Conservation (phyloP, 2,329 filamentous ascomycete genomes). For the Microdochium bolleyi region DNA sequence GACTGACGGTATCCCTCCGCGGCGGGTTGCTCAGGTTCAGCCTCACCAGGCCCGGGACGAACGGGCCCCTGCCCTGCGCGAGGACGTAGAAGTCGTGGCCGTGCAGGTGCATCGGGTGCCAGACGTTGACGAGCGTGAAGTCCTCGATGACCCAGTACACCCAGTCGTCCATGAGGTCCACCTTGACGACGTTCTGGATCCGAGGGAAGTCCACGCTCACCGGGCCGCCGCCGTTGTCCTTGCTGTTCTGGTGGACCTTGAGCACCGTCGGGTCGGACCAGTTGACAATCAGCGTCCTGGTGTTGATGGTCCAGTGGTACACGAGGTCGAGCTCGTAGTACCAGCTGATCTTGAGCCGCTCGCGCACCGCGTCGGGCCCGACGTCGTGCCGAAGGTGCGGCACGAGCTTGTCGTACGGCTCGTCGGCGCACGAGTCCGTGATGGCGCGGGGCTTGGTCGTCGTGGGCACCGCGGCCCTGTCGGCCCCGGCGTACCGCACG, state of each 20-base stretch:
- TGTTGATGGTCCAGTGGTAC: conserved; percentile 23
- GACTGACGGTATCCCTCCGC: conserved; percentile 24
- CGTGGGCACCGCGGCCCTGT: conserved; percentile 14
- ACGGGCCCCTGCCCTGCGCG: conserved; percentile 7
- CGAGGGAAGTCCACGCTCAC: conserved; percentile 12
- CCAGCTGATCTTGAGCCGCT: neutral
- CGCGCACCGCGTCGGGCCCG: conserved; percentile 1
- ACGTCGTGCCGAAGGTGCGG: conserved; percentile 15
- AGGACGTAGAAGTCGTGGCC: conserved; percentile 22
- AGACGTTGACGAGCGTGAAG: conserved; percentile 2
- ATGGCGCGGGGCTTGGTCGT: conserved; percentile 8
- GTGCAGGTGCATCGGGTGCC: conserved; percentile 9
- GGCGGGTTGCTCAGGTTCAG: conserved; percentile 23
- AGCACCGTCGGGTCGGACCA: conserved; percentile 28
- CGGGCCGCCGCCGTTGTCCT: conserved; percentile 7
- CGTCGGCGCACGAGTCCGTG: conserved; percentile 14
- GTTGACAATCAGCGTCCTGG: conserved; percentile 24
- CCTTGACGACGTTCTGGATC: conserved; percentile 13
- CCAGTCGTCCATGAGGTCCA: conserved; percentile 2
- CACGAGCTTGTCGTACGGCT: conserved; percentile 13
- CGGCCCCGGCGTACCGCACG: conserved; percentile 3
- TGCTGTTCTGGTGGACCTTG: conserved; percentile 12
- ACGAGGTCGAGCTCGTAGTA: conserved; percentile 6
- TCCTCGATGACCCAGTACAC: conserved; percentile 1
- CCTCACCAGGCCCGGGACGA: conserved; percentile 1